These are phyloP conservation scores for Cladosporium phlei DNA, from an alignment of 2,329 filamentous ascomycete species.

Conservation along the genomic window DNA sequence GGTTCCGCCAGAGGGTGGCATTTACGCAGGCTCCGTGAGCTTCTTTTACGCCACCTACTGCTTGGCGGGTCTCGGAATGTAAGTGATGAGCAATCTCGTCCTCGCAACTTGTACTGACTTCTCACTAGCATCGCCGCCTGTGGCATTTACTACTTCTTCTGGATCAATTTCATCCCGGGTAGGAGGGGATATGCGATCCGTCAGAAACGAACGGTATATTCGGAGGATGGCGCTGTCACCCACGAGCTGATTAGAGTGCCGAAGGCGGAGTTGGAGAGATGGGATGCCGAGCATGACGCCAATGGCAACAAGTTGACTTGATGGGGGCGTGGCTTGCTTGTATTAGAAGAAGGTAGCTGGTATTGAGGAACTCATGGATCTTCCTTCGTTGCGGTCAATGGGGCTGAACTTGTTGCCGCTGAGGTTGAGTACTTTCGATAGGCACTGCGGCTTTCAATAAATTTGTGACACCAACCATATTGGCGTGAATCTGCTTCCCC, in stretches of 20 bases:
- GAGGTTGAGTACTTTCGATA: too few species aligned
- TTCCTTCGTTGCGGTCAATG: too few species aligned
- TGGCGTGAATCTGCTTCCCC: too few species aligned
- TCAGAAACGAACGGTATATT: conserved; percentile 37
- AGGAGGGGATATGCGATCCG: conserved; percentile 52
- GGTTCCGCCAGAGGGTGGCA: conserved; percentile 61
- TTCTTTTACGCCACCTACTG: conserved; percentile 72
- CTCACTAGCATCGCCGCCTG: conserved; percentile 47
- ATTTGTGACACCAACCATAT: too few species aligned
- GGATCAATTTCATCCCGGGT: conserved; percentile 54
- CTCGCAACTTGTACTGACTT: neutral
- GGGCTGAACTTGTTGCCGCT: too few species aligned
- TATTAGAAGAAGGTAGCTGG: neutral
- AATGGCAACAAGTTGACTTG: conserved; percentile 12
- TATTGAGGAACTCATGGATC: neutral
- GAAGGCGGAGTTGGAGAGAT: conserved; percentile 45
- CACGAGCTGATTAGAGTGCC: conserved; percentile 55
- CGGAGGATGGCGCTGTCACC: conserved; percentile 42
- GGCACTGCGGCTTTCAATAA: too few species aligned
- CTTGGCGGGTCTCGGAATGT: conserved; percentile 60
- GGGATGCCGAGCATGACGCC: conserved; percentile 57
- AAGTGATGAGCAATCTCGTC: conserved; percentile 28
- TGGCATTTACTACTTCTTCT: conserved; percentile 54
- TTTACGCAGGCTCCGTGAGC: conserved; percentile 59
- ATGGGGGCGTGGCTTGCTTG: neutral